Evolutionary conservation across 2,329 filamentous ascomycete species (phyloP), one percentile per base, ranked within the genome.

Genomic region (Zopfia rhizophila): DNA sequence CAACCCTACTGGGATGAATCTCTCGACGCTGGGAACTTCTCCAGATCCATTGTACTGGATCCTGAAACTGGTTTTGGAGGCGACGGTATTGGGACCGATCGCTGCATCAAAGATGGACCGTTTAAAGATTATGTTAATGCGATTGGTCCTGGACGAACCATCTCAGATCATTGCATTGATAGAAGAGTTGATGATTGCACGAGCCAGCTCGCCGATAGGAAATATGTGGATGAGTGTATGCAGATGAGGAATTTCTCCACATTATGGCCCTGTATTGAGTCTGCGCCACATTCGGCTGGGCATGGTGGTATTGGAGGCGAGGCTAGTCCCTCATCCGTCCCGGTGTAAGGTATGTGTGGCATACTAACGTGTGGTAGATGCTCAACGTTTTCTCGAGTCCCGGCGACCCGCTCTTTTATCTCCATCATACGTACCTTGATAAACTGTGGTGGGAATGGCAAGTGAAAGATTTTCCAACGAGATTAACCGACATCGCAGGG

Each of bases 1-100:
- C 70, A 72, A 40, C 69, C 70, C 43, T 55, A 63, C 45, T 63
- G 59, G 59, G 24, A 61, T 7, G 59, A 63, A 19, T 17, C 43
- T 13, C 36, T 52, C 12, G 59, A 63, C 30, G 57, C 57, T 2
- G 57, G 48, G 1, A 58, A 59, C 4, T 60, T 59, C 42, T 25
- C 22, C 3, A 11, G 13, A 3, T 53, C 48, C 5, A 22, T 50
- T 5, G 8, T 62, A 4, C 37, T 62, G 13, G 55, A 59, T 33
- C 39, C 48, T 2, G 38, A 28, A 2, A 38, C 33, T 14, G 56
- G 59, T 14, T 62, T 62, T 32, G 59, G 59, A 8, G 57, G 57
- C 28, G 38, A 60, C 27, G 59, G 59, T 24, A 14, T 19, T 1
- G 55, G 45, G 1, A 7, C 11, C 4, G 23, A 38, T 4, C 27